These are phyloP conservation scores for Boletus albobrunnescens DNA, from an alignment of 1,284 basidiomycete genomes.

Conservation along the genomic window DNA sequence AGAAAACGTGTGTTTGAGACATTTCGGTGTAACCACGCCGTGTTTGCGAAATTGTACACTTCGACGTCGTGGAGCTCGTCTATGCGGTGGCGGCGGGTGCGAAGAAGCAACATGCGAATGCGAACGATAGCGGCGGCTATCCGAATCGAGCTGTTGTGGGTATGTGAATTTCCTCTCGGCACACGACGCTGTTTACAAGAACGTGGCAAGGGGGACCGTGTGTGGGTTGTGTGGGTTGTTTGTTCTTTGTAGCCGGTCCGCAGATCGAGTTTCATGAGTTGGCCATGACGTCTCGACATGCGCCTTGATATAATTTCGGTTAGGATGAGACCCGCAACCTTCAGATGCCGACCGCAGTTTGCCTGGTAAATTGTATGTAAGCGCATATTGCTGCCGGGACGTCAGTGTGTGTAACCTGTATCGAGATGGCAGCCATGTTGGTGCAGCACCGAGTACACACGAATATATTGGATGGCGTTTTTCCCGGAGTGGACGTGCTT, in stretches of 20 bases:
- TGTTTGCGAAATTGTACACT: constrained; percentile 8
- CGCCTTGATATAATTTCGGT: neutral
- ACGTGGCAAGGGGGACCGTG: neutral
- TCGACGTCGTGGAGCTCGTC: constrained; percentile 4
- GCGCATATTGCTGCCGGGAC: neutral
- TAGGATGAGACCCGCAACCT: too few relatives aligned
- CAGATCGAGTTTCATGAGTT: constrained; percentile 2
- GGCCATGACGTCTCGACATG: neutral
- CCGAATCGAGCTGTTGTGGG: constrained; percentile 3
- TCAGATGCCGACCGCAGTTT: neutral
- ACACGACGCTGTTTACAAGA: neutral
- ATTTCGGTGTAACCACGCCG: constrained; percentile 5
- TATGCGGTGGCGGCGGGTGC: constrained; percentile 29
- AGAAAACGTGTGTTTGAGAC: constrained; percentile 11
- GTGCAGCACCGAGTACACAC: neutral
- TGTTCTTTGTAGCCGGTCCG: neutral
- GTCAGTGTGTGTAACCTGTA: constrained; percentile 3
- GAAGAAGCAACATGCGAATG: constrained; percentile 15
- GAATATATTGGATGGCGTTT: neutral
- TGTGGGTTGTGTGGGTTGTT: neutral
- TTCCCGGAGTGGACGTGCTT: constrained; percentile 2
- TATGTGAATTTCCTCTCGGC: constrained; percentile 7
- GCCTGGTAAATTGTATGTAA: neutral
- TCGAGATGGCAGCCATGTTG: neutral
- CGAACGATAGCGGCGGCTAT: constrained; percentile 9